Conservation (phyloP, 2,329 filamentous ascomycete species). For the Aspergillus pseudoviridinutans region DNA sequence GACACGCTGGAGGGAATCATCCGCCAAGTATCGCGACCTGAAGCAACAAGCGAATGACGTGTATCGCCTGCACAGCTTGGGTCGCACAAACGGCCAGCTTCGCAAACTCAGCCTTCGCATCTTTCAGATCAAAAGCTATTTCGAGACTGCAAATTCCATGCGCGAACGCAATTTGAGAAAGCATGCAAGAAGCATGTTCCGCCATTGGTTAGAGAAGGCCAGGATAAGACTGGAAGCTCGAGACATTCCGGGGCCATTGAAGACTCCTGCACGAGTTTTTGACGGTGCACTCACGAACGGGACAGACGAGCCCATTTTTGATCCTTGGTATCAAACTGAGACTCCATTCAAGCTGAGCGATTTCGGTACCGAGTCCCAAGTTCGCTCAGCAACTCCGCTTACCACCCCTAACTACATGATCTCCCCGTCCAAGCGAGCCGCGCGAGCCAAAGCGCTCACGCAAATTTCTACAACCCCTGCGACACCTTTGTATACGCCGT, state of each 20-base stretch:
- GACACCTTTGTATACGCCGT: slow-evolving; percentile 42
- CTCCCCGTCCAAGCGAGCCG: slow-evolving; percentile 46
- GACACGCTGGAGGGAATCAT: slow-evolving; percentile 34
- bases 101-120: slow-evolving; percentile 56
- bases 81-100: slow-evolving; percentile 45
- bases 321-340: slow-evolving; percentile 34
- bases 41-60: slow-evolving; percentile 46
- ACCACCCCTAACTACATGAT: slow-evolving; percentile 41
- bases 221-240: slow-evolving; percentile 26
- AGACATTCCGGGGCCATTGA: slow-evolving; percentile 26
- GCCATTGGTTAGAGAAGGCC: slow-evolving; percentile 51
- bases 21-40: slow-evolving; percentile 30
- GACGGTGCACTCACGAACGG: slow-evolving; percentile 16
- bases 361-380: slow-evolving; percentile 28
- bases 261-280: slow-evolving; percentile 23
- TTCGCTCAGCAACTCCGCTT: slow-evolving; percentile 33
- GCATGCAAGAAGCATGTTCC: slow-evolving; percentile 53
- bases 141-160: slow-evolving; percentile 52
- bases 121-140: slow-evolving; percentile 51
- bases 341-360: slow-evolving; percentile 37
- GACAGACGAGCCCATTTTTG: slow-evolving; percentile 27
- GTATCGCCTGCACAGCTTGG: slow-evolving; percentile 45
- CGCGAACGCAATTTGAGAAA: slow-evolving; percentile 51
- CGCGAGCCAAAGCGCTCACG: slow-evolving; percentile 38
- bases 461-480: slow-evolving; percentile 44